Base-by-base conservation (phyloP, 257 asterid species). In the Cordia subcordata region DNA sequence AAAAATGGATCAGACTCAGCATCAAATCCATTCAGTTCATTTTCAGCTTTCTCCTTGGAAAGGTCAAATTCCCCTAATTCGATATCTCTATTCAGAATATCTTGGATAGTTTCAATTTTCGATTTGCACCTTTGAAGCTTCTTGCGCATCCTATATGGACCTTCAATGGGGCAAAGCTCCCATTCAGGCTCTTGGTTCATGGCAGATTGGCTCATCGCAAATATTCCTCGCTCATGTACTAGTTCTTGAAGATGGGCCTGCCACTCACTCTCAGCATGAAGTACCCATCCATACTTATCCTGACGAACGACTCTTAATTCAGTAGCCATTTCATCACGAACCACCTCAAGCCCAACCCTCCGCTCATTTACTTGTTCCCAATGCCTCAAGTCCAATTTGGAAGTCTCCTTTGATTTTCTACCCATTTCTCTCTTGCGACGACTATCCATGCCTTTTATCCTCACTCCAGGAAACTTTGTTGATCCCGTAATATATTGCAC, bases 271-370 rank as follows among this genome's bases (percentile, higher is more conserved):
- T 93, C 99, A 60, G 99, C 99, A 65, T 93, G 97, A 65, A 93
- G 95, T 67, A 93, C 97, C 99, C 99, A 93, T 61, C 99, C 99
- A 74, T 93, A 93, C 71, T 93, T 93, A 77, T 93, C 99, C 77
- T 89, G 97, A 53, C 99, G 97, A 60, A 93, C 75, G 52, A 89
- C 99, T 78, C 99, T 88, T 62, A 93, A 73, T 77, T 86, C 97
- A 10, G 97, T 93, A 64, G 97, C 82, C 96, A 93, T 81, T 67
- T 86, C 88, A 79, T 93, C 97, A 32, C 96, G 90, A 76, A 93
- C 95, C 71, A 83, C 46, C 69, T 89, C 99, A 70, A 93, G 95
- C 19, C 96, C 99, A 23, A 89, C 69, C 71, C 99, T 84, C 40
- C 99, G 73, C 67, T 93, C 97, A 77, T 83, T 86, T 55, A 93